Base-by-base conservation (phyloP, 1,284 basidiomycete genomes). In the Apiotrichum montevideense region DNA sequence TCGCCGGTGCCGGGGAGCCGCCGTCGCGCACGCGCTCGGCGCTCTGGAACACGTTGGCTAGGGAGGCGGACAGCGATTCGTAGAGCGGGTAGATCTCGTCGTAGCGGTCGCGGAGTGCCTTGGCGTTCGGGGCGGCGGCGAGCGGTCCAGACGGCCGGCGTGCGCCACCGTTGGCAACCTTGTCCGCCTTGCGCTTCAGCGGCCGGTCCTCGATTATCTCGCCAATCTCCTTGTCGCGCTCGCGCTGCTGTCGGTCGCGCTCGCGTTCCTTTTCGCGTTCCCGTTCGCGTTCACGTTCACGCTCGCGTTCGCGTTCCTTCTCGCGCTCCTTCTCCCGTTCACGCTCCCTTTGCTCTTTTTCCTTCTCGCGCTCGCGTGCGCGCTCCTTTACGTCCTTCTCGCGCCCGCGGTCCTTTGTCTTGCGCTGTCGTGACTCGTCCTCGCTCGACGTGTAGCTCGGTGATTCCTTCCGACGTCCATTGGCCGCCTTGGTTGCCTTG, bases 41-140 rank as follows among this genome's bases (percentile, higher is more conserved):
- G 14, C 59, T 60, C 46, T 62, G 61, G 52, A 69, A 65, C 21
- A 67, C 49, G 3, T 46, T 57, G 1, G 59, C 61, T 11, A 74
- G 60, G 29, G 63, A 63, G 40, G 41, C 51, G 3, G 66, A 62
- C 8, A 73, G 56, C 42, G 58, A 52, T 55, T 71, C 58, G 60
- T 75, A 73, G 14, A 65, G 63, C 2, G 70, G 66, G 50, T 64
- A 71, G 9, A 75, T 65, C 57, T 70, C 66, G 54, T 70, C 72
- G 56, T 72, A 75, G 40, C 71, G 53, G 11, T 70, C 65, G 21
- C 71, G 56, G n/a, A 74, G 59, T 1, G 52, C 43, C 35, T 68
- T 66, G 8, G 65, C 58, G 49, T 67, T 63, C 5, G 45, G 48
- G 9, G 47, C 47, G 9, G 21, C 47, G 47, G 37, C 35, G 21